phyloP scores from a whole-genome alignment of 805 yeast species.

The Myxozyma neotropica region DNA sequence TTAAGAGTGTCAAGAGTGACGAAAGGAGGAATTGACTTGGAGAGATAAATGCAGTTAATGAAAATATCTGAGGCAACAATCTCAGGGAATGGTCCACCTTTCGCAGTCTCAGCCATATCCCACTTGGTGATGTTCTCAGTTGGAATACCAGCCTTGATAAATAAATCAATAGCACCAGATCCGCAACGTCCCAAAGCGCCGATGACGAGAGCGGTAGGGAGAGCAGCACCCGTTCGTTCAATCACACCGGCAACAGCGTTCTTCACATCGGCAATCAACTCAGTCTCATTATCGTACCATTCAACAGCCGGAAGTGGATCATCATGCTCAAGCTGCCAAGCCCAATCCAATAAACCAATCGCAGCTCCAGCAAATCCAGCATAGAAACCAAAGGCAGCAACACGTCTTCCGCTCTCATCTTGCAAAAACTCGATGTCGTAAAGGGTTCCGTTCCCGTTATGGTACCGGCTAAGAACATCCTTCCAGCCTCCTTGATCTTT shows the following conservation, averaged over 20 bases:
- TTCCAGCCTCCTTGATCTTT: slow-evolving; percentile 98
- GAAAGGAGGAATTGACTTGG: slow-evolving; percentile 92
- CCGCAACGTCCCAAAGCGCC: slow-evolving; percentile 99
- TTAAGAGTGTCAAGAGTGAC: slow-evolving; percentile 70
- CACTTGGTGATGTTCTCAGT: slow-evolving; percentile 81
- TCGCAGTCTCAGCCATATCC: slow-evolving; percentile 96
- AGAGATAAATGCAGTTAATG: slow-evolving; percentile 93
- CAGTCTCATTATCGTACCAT: slow-evolving; percentile 81
- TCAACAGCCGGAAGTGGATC: slow-evolving; percentile 72
- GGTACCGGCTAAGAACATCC: slow-evolving; percentile 84
- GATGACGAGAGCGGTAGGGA: slow-evolving; percentile 72
- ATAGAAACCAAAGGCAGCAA: slow-evolving; percentile 98
- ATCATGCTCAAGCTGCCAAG: slow-evolving; percentile 81
- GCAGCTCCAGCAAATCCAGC: slow-evolving; percentile 99
- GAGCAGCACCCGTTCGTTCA: slow-evolving; percentile 56
- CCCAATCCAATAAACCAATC: slow-evolving; percentile 91
- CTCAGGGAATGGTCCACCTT: slow-evolving; percentile 96
- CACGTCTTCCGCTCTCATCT: slow-evolving; percentile 95
- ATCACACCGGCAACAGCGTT: slow-evolving; percentile 35
- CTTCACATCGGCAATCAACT: slow-evolving; percentile 71
- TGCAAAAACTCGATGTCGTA: slow-evolving; percentile 94
- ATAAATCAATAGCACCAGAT: slow-evolving; percentile 88
- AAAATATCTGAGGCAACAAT: slow-evolving; percentile 86
- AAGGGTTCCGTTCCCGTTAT: slow-evolving; percentile 84
- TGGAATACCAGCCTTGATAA: slow-evolving; percentile 83